Conservation (phyloP, 148 eudicot genomes). For the Rhododendron mucronatum region DNA sequence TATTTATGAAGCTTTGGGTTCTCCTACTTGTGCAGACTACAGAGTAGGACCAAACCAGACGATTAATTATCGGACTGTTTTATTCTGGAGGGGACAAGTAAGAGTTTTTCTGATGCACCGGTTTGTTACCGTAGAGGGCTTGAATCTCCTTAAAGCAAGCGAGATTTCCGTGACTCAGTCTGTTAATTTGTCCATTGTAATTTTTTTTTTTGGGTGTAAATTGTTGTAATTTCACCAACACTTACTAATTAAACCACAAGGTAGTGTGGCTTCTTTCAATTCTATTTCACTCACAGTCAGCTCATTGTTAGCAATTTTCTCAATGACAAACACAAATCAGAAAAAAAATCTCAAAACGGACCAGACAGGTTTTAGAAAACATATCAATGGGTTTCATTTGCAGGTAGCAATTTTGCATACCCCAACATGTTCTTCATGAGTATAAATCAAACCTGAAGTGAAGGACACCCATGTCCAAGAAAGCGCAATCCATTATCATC, state of each 20-base stretch:
- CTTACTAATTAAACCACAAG: background rate
- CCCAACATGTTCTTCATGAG: background rate
- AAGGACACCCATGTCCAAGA: slow-evolving; percentile 61
- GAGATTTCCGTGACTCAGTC: too few relatives aligned
- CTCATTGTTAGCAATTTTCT: background rate
- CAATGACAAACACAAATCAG: background rate
- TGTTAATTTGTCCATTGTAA: too few relatives aligned
- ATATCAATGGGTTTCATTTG: background rate
- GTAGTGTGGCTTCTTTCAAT: background rate
- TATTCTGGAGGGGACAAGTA: too few relatives aligned
- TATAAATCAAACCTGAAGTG: slow-evolving; percentile 52
- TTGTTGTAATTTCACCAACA: too few relatives aligned
- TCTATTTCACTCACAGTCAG: background rate
- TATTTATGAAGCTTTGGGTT: too few relatives aligned
- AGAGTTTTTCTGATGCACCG: too few relatives aligned
- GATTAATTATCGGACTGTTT: too few relatives aligned
- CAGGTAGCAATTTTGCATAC: background rate
- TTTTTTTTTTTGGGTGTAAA: too few relatives aligned
- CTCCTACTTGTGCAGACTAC: too few relatives aligned
- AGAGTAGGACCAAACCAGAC: too few relatives aligned
- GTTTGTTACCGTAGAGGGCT: too few relatives aligned
- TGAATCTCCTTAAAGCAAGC: too few relatives aligned
- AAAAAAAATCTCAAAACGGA: background rate
- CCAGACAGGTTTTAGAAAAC: background rate
- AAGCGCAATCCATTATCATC: slow-evolving; percentile 61